phyloP scores from a whole-genome alignment of 1,284 basidiomycete genomes.

The Cryptococcus sp. region DNA sequence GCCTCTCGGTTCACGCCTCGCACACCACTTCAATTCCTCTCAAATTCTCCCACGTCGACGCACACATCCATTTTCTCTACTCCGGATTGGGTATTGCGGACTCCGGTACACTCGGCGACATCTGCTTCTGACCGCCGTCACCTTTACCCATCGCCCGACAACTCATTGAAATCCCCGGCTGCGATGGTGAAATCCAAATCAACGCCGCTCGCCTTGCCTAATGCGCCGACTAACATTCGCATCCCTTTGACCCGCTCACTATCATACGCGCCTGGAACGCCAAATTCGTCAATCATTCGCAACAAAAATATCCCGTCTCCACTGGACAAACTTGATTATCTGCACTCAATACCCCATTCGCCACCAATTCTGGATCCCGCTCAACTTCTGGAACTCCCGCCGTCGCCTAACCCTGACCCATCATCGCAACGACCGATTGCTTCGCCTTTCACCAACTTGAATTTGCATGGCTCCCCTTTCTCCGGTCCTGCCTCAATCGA shows the following conservation, averaged over 20 bases:
- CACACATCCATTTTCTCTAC: constrained; percentile 6
- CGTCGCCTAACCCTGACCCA: constrained; percentile 10
- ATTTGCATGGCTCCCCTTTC: constrained; percentile 11
- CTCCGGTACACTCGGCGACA: constrained; percentile 10
- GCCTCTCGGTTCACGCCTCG: constrained; percentile 28
- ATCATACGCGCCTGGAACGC: constrained; percentile 5
- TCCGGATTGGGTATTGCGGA: constrained; percentile 7
- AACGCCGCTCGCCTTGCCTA: constrained; percentile 36
- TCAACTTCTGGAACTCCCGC: constrained; percentile 26
- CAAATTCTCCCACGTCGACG: constrained; percentile 21
- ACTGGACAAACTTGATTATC: constrained; percentile 28
- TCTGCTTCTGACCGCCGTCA: constrained; percentile 6
- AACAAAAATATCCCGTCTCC: constrained; percentile 24
- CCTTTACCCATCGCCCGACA: constrained; percentile 1
- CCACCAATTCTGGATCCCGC: constrained; percentile 35
- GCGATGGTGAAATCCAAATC: too few relatives aligned
- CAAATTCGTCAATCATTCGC: constrained; percentile 10
- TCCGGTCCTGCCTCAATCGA: constrained; percentile 5
- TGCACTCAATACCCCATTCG: constrained; percentile 31
- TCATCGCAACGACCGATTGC: constrained; percentile 32
- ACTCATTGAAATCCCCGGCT: too few relatives aligned
- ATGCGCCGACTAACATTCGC: constrained; percentile 15
- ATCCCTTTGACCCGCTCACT: constrained; percentile 14
- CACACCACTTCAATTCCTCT: constrained; percentile 31
- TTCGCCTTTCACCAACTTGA: constrained; percentile 37